phyloP scores from a whole-genome alignment of 2,329 filamentous ascomycete species.

The Didymosphaeria variabile region DNA sequence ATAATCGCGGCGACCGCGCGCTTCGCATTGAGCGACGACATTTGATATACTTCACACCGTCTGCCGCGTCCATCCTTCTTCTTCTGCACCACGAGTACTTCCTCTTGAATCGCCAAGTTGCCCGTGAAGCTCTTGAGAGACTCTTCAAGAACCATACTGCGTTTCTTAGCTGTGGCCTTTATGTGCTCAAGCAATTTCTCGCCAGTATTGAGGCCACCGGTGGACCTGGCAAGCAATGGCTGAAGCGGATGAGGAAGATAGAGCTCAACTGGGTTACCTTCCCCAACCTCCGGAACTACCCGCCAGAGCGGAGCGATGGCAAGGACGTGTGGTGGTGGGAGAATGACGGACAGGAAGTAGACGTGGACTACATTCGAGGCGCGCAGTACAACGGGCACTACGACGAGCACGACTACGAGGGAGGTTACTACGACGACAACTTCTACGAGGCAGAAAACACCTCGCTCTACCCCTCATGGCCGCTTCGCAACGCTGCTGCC shows the following conservation, averaged over 20 bases:
- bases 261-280: slow-evolving; percentile 49
- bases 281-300: slow-evolving; percentile 43
- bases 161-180: slow-evolving; percentile 47
- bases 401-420: slow-evolving; percentile 48
- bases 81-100: slow-evolving; percentile 46
- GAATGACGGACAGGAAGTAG: slow-evolving; percentile 28
- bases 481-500: slow-evolving; percentile 16
- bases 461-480: slow-evolving; percentile 40
- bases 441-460: slow-evolving; percentile 39
- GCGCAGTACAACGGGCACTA: slow-evolving; percentile 37
- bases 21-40: slow-evolving; percentile 47
- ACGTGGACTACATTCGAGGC: slow-evolving; percentile 42
- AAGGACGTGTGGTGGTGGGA: slow-evolving; percentile 41
- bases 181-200: slow-evolving; percentile 43
- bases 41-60: slow-evolving; percentile 43
- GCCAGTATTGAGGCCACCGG: slow-evolving; percentile 36
- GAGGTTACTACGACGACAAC: slow-evolving; percentile 46
- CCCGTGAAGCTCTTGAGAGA: slow-evolving; percentile 44
- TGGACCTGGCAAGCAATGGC: slow-evolving; percentile 37
- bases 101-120: slow-evolving; percentile 45
- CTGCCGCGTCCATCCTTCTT: slow-evolving; percentile 41
- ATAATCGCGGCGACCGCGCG: slow-evolving; percentile 35
- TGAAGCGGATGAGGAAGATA: slow-evolving; percentile 42
- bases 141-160: slow-evolving; percentile 47
- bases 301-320: slow-evolving; percentile 36